Evolutionary conservation across 371 early-diverging fungal species (phyloP).

Genomic region (Actinomortierella ambigua): DNA sequence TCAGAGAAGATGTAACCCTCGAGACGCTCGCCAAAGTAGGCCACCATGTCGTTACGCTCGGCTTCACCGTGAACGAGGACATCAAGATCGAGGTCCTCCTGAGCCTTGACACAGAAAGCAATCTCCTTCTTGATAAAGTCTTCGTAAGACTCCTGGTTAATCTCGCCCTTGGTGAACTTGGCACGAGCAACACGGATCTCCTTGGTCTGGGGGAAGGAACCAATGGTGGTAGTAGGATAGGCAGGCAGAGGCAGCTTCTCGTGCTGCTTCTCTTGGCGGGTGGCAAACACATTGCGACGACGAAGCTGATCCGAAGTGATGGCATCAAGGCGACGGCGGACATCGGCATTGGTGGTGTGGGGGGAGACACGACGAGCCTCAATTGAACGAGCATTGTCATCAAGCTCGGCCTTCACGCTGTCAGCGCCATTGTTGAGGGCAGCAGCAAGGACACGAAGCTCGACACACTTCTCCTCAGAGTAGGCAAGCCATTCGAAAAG

Average conservation of each 20-base stretch:
- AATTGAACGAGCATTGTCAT: conserved; percentile 74
- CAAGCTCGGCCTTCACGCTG: conserved; percentile 71
- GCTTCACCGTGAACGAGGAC: conserved; percentile 97
- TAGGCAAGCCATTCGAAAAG: conserved; percentile 92
- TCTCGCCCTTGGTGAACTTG: conserved; percentile 85
- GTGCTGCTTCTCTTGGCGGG: conserved; percentile 79
- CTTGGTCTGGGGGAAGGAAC: conserved; percentile 98
- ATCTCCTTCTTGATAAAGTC: conserved; percentile 88
- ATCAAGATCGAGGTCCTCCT: conserved; percentile 89
- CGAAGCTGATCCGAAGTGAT: conserved; percentile 76
- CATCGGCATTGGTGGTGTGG: conserved; percentile 83
- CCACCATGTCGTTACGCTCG: conserved; percentile 98
- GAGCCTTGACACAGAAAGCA: conserved; percentile 81
- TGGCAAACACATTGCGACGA: conserved; percentile 75
- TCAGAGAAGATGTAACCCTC: conserved; percentile 91
- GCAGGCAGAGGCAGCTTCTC: conserved; percentile 82
- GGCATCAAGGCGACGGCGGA: conserved; percentile 75
- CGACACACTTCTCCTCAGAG: conserved; percentile 90
- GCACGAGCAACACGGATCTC: conserved; percentile 93
- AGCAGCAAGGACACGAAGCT: conserved; percentile 75
- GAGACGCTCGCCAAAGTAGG: conserved; percentile 89
- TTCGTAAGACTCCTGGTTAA: conserved; percentile 74
- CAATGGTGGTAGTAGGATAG: conserved; percentile 97
- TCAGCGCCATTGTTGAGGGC: conserved; percentile 71
- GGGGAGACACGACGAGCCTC: conserved; percentile 78